These are phyloP conservation scores for Boletellus emodensis DNA, from an alignment of 768 basidiomycete genomes.

Conservation along the genomic window DNA sequence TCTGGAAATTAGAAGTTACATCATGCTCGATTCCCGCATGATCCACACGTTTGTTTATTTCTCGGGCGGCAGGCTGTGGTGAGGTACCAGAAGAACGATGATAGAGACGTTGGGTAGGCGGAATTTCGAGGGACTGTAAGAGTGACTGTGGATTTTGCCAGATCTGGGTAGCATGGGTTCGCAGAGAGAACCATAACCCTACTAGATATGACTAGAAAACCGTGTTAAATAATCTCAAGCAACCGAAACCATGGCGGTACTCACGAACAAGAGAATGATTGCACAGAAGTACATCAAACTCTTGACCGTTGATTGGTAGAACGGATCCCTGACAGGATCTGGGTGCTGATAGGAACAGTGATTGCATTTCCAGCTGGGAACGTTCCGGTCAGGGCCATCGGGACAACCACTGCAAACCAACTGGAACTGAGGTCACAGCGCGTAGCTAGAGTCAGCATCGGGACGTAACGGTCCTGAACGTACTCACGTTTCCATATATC, in stretches of 20 bases:
- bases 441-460: conserved; percentile 5
- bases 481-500: conserved; percentile 90
- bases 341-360: conserved; percentile 95
- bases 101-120: conserved; percentile 53
- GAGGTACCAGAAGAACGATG: conserved; percentile 40
- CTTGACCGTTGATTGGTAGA: conserved; percentile 95
- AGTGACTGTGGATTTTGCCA: conserved; percentile 97
- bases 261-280: conserved; percentile 79
- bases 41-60: conserved; percentile 44
- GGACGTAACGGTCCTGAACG: conserved; percentile 1
- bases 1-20: conserved; percentile 36
- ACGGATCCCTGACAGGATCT: conserved; percentile 88
- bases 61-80: conserved; percentile 14
- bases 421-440: conserved; percentile 60
- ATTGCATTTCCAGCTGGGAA: conserved; percentile 72
- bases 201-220: conserved; percentile 82
- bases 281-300: conserved; percentile 96
- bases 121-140: conserved; percentile 61
- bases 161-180: conserved; percentile 96
- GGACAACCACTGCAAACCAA: conserved; percentile 83
- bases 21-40: conserved; percentile 32
- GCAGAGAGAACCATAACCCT: conserved; percentile 97
- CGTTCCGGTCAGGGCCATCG: conserved; percentile 15
- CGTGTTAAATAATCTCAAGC: conserved; percentile 1
- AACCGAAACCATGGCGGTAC: conserved; percentile 30